A percentile compares a stretch with the other conserved stretches of the same genome.
These are phyloP conservation scores for Globisporangium solare DNA, from an alignment of 352 stramenopile genomes.

Conservation along the genomic window DNA sequence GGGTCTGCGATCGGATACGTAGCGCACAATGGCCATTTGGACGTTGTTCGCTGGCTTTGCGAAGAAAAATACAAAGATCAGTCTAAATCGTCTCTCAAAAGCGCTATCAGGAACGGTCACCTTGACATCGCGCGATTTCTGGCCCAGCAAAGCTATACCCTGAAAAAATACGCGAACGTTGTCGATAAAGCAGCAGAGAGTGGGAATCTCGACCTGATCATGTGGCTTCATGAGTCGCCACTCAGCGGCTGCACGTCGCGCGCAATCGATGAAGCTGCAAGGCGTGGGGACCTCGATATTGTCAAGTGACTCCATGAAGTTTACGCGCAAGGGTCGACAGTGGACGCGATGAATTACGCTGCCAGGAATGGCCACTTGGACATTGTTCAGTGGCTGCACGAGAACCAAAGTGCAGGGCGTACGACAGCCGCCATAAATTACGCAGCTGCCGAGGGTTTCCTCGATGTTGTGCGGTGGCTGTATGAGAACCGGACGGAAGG, in stretches of 20 bases:
- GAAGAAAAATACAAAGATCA: no score
- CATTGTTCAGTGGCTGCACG: not conserved
- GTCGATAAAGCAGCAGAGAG: not conserved
- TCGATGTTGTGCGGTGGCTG: constrained; percentile 3
- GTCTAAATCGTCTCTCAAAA: no score
- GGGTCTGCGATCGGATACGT: not conserved
- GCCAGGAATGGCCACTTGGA: constrained; percentile 1
- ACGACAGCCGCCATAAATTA: constrained; percentile 1
- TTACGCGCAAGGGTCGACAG: not conserved
- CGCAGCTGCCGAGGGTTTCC: not conserved
- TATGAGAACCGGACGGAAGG: constrained; percentile 2
- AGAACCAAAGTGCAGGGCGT: not conserved
- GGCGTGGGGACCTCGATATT: not conserved
- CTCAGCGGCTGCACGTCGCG: not conserved
- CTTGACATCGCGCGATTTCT: not conserved
- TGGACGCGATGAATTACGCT: not conserved
- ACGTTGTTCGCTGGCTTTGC: not conserved
- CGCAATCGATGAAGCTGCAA: constrained; percentile 1
- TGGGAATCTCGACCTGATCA: not conserved
- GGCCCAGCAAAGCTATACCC: no score
- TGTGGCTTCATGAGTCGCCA: not conserved
- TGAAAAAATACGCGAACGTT: not conserved
- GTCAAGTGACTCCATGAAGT: constrained; percentile 1
- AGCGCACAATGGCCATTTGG: not conserved
- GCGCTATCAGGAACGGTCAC: not conserved